Conservation (phyloP, 2,329 filamentous ascomycete genomes). For the Ophiocordyceps robertsii region DNA sequence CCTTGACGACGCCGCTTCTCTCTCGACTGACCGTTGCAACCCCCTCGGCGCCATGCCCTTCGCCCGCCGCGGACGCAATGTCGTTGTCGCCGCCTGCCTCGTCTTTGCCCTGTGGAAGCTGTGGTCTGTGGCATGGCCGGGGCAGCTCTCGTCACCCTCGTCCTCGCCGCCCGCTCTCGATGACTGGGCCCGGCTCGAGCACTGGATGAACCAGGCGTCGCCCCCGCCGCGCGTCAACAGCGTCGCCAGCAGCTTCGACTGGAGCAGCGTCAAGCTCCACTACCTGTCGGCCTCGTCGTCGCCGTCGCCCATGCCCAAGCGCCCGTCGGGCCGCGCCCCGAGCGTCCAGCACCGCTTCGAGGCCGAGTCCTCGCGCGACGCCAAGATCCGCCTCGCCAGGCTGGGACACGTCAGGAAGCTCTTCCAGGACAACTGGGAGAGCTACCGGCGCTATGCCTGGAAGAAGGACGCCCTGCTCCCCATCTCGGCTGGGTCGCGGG, state of each 20-base stretch:
- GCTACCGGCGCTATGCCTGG: slow-evolving; percentile 51
- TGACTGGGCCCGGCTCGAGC: slow-evolving; percentile 10
- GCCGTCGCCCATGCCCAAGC: slow-evolving; percentile 11
- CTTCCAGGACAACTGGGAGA: slow-evolving; percentile 24
- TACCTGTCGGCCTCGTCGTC: slow-evolving; percentile 9
- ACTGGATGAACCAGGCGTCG: slow-evolving; percentile 1
- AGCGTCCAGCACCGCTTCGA: slow-evolving; percentile 21
- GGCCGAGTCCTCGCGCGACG: slow-evolving; percentile 12
- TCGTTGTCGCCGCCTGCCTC: no score
- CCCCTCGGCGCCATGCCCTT: no score
- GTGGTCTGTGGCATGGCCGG: neutral
- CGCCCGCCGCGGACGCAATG: no score
- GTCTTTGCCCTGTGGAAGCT: neutral
- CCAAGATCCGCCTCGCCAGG: slow-evolving; percentile 14
- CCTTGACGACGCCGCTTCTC: no score
- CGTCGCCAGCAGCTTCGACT: slow-evolving; percentile 22
- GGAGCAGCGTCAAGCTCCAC: slow-evolving; percentile 15
- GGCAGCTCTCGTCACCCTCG: neutral
- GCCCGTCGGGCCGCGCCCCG: slow-evolving; percentile 11
- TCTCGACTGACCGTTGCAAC: no score
- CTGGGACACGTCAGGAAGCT: slow-evolving; percentile 18
- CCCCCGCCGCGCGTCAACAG: neutral
- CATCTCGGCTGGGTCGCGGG: slow-evolving; percentile 33
- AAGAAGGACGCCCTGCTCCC: slow-evolving; percentile 49
- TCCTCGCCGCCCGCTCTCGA: neutral